Evolutionary conservation across 148 eudicot species (phyloP).

Genomic region (Agrostemma githago): DNA sequence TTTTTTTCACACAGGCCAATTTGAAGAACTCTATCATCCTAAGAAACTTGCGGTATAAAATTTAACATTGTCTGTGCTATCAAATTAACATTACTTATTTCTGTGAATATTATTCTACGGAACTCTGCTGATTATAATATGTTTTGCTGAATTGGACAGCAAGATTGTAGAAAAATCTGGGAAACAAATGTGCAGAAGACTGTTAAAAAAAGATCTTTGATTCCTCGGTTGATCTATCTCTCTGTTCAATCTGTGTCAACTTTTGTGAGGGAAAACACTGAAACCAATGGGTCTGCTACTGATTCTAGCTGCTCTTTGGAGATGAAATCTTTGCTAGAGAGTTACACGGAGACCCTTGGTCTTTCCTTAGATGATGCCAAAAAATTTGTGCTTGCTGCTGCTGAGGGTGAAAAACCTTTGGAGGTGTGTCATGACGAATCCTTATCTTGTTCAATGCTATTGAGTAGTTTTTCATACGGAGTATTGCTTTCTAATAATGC

Average conservation of each 20-base stretch:
- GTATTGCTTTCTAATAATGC: neutral
- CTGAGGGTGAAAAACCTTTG: slow-evolving; percentile 41
- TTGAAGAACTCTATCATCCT: slow-evolving; percentile 59
- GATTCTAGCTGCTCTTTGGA: slow-evolving; percentile 45
- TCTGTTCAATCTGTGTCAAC: slow-evolving; percentile 75
- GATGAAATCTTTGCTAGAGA: slow-evolving; percentile 71
- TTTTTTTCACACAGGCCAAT: slow-evolving; percentile 60
- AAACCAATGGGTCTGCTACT: slow-evolving; percentile 52
- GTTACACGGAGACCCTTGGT: slow-evolving; percentile 57
- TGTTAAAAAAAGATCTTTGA: slow-evolving; percentile 64
- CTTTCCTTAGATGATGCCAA: slow-evolving; percentile 65
- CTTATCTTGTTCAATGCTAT: neutral
- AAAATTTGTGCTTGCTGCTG: slow-evolving; percentile 48
- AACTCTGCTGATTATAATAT: slow-evolving; percentile 11
- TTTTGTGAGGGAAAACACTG: slow-evolving; percentile 49
- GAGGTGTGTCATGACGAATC: slow-evolving; percentile 41
- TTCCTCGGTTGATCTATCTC: slow-evolving; percentile 78
- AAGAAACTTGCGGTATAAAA: slow-evolving; percentile 48
- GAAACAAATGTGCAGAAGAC: slow-evolving; percentile 40
- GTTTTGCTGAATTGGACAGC: slow-evolving; percentile 33
- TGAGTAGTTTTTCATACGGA: neutral
- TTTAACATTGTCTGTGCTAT: neutral
- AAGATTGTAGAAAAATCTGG: slow-evolving; percentile 41
- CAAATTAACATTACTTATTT: neutral
- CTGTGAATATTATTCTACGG: neutral